Percentiles rank a stretch among this genome's conserved stretches.
phyloP scores from a whole-genome alignment of 1,284 basidiomycete species.

The Malassezia psittaci region DNA sequence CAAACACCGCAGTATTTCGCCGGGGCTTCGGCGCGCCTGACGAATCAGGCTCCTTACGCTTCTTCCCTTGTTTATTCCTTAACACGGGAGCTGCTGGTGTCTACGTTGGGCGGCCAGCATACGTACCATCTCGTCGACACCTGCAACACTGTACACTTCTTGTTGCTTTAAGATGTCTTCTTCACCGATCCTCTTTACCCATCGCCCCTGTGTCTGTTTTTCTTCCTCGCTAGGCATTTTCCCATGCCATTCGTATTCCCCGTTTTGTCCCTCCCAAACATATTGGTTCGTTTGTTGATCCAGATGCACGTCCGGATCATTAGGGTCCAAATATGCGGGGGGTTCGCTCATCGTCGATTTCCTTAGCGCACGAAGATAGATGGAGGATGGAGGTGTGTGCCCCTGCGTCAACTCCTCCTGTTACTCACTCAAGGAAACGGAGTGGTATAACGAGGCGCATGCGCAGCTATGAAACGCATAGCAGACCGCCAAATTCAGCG shows the following conservation, averaged over 20 bases:
- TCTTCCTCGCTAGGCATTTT: constrained; percentile 11
- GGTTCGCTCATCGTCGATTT: constrained; percentile 3
- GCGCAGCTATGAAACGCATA: constrained; percentile 14
- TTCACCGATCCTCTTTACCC: constrained; percentile 55
- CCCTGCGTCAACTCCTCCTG: not conserved
- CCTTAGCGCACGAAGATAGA: not conserved
- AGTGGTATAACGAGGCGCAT: too few species aligned
- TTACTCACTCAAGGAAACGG: not conserved
- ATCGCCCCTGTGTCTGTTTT: not conserved
- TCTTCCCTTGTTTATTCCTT: constrained; percentile 11
- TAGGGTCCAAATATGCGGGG: constrained; percentile 12
- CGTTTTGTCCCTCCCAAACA: constrained; percentile 69
- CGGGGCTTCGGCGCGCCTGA: constrained; percentile 16
- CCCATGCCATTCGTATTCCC: constrained; percentile 76
- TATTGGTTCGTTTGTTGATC: constrained; percentile 67
- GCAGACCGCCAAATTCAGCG: constrained; percentile 17
- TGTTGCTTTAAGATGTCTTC: constrained; percentile 74
- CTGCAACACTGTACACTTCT: constrained; percentile 76
- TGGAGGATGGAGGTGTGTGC: constrained; percentile 13
- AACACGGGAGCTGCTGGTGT: constrained; percentile 20
- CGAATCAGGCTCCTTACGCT: constrained; percentile 8
- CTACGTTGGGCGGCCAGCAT: constrained; percentile 16
- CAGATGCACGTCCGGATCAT: constrained; percentile 54
- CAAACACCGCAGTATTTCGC: constrained; percentile 68
- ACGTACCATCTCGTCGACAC: constrained; percentile 75